Percentiles rank a stretch among this genome's conserved stretches.
phyloP scores from a whole-genome alignment of 2,329 filamentous ascomycete species.

The Penicillium sp. region DNA sequence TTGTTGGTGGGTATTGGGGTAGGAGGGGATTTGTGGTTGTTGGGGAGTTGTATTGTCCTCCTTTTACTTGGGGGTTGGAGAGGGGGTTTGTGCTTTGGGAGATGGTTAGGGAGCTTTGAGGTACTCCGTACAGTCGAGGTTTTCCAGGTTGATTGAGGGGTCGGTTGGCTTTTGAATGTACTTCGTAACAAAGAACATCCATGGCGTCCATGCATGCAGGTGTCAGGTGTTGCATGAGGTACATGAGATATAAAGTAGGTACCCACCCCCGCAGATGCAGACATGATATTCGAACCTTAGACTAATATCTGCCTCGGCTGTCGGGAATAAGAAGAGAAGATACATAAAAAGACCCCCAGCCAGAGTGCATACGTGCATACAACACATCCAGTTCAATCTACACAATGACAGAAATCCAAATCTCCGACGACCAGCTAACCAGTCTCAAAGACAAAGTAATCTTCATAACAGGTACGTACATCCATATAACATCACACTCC shows the following conservation, averaged over 20 bases:
- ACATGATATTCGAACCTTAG: too few species aligned
- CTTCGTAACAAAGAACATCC: too few species aligned
- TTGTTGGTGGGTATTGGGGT: background rate
- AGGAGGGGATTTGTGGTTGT: background rate
- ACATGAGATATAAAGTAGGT: too few species aligned
- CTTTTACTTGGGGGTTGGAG: background rate
- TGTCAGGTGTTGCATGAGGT: too few species aligned
- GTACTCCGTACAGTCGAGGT: too few species aligned
- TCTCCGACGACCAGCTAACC: background rate
- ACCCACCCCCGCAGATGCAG: too few species aligned
- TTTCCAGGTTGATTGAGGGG: too few species aligned
- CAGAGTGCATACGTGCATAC: too few species aligned
- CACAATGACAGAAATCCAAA: background rate
- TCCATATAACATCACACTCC: too few species aligned
- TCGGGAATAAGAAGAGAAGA: background rate
- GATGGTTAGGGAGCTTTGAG: background rate
- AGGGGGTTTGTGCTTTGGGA: background rate
- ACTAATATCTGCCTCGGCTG: background rate
- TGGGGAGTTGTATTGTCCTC: background rate
- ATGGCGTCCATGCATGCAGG: too few species aligned
- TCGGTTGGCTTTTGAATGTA: too few species aligned
- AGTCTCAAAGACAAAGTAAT: background rate
- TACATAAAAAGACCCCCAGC: background rate
- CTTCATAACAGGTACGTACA: slow-evolving; percentile 51
- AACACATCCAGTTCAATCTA: too few species aligned